phyloP scores from a whole-genome alignment of 441 rosid species.

The Adansonia gregorii region DNA sequence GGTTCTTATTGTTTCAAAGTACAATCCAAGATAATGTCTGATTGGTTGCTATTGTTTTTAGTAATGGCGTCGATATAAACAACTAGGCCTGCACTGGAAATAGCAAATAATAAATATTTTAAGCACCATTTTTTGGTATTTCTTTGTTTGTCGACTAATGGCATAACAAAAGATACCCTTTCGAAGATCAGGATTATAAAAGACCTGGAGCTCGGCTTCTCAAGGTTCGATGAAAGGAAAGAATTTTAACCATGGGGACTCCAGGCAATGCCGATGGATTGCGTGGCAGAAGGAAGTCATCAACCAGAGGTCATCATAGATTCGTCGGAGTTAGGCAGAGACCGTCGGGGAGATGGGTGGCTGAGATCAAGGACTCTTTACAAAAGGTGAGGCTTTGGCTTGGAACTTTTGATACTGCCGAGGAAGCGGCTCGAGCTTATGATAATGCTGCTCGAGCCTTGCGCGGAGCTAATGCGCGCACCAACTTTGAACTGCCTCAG shows the following conservation, averaged over 20 bases:
- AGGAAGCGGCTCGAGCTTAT: constrained; percentile 61
- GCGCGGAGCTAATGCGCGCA: constrained; percentile 56
- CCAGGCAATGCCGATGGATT: constrained; percentile 1
- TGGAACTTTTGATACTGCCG: constrained; percentile 57
- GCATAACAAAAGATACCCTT: constrained; percentile 19
- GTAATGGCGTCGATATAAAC: not conserved
- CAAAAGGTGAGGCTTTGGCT: constrained; percentile 66
- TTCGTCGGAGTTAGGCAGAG: constrained; percentile 64
- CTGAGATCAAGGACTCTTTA: constrained; percentile 61
- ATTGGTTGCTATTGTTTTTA: not conserved
- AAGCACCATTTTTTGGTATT: constrained; percentile 23
- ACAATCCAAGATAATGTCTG: not conserved
- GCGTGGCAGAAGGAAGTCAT: constrained; percentile 44
- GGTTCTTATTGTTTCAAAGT: not conserved
- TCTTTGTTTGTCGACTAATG: constrained; percentile 24
- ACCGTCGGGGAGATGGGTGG: constrained; percentile 67
- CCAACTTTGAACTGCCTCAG: constrained; percentile 52
- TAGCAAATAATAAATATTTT: not conserved
- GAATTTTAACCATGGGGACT: constrained; percentile 28
- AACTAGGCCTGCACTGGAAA: constrained; percentile 13
- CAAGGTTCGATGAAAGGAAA: constrained; percentile 14
- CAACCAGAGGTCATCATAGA: constrained; percentile 53
- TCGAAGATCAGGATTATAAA: constrained; percentile 23
- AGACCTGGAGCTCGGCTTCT: not conserved
- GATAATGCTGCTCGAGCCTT: constrained; percentile 62